Evolutionary conservation across 371 early-diverging fungal species (phyloP), one percentile per base, ranked within the genome.

Genomic region (Mortierella sp.): DNA sequence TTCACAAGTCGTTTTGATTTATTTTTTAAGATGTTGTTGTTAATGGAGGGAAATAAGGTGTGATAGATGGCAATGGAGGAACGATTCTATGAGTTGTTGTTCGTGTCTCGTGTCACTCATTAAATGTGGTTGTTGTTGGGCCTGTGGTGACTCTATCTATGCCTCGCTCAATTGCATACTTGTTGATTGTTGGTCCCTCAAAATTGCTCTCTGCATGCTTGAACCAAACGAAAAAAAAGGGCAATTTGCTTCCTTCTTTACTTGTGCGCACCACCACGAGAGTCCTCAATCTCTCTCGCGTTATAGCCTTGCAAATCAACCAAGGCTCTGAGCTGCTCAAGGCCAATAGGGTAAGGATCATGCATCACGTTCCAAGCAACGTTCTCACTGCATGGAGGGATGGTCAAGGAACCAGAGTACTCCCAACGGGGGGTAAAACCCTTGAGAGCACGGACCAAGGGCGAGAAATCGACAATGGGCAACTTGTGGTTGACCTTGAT

Each of bases 371-470:
- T 76, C 90, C 90, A 90, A 9, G 57, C 53, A 9, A 90, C 88
- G 31, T 80, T 71, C 79, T 90, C 90, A 11, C 87, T 72, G 75
- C 90, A 90, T 14, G 90, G 90, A 5, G 90, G 90, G 0, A 88
- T 90, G 14, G 90, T 90, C 50, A 90, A 75, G 31, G 83, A 82
- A 16, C 90, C 90, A 1, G 26, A 16, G 77, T 90, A 90, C 43
- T 72, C 74, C 61, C 75, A 89, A 1, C 78, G 59, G 28, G 72
- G n/a, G 0, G 64, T 54, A 11, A 81, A 71, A 0, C 48, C 46
- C 69, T 53, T 51, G 9, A 53, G n/a, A 9, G 51, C 59, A 11
- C 51, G 77, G 53, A 81, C 40, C 46, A 77, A 21, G 5, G 57
- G 80, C n/a, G 73, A 26, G n/a, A 84, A 69, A 21, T 83, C 61